Base-by-base conservation (phyloP, 176 grass and related monocot species). In the Eremochloa ophiuroides region DNA sequence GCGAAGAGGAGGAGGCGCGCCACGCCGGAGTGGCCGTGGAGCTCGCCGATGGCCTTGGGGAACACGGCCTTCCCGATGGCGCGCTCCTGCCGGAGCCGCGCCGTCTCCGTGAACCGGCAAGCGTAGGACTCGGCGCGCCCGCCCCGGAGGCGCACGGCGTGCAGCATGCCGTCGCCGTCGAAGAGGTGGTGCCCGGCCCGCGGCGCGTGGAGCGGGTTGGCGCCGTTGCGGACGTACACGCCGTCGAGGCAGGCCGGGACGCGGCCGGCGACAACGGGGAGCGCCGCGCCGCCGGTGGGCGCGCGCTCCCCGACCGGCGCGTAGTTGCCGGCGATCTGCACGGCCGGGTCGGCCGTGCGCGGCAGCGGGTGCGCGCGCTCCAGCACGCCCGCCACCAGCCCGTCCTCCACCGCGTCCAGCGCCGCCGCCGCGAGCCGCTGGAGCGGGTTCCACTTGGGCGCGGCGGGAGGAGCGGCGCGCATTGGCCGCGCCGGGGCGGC, bases 161-260 rank as follows among this genome's bases (percentile, higher is more conserved):
- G 96, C 16, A 98, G 73, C 96, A 98, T 98, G 0, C 96, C 96
- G 42, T 98, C 96, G 33, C 96, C 96, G 60, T 98, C 96, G 71
- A 95, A 98, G 20, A 98, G 90, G 84, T 98, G 96, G 88, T 98
- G 96, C 1, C 96, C 93, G 0, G 84, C 96, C 1, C 76, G 86
- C 1, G 93, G 96, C 41, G 82, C 38, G 42, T 95, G 91, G 7
- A 86, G 82, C 5, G 96, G 96, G 67, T 98, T 98, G 4, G 93
- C 96, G 20, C 93, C 96, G 78, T 93, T 98, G 56, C 96, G 90
- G 37, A 91, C 91, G 46, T 98, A 98, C 4, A 91, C 88, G 2
- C 96, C 96, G 34, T 91, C 55, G 6, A 98, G 81, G 47, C 12
- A 69, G 0, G 71, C 0, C 6, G 96, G 96, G 22, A 98, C 47